Conservation (phyloP, 148 eudicot genomes). For the Amaranthus cruentus region DNA sequence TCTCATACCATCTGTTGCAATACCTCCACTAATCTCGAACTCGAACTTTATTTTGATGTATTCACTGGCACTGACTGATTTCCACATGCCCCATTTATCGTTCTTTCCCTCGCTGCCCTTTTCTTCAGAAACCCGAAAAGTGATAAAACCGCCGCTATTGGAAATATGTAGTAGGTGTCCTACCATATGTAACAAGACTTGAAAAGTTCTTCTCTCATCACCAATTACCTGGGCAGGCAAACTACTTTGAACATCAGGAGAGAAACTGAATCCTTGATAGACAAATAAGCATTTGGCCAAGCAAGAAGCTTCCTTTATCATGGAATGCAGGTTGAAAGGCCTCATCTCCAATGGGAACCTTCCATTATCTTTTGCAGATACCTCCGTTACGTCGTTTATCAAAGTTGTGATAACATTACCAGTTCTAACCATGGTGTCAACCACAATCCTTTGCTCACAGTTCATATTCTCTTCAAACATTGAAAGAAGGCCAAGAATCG, state of each 20-base stretch:
- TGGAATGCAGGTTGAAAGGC: constrained; percentile 45
- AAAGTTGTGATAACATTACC: constrained; percentile 65
- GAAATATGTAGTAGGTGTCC: constrained; percentile 61
- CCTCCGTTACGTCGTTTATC: constrained; percentile 76
- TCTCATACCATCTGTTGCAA: constrained; percentile 27
- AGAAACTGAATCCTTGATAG: constrained; percentile 41
- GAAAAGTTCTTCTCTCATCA: constrained; percentile 77
- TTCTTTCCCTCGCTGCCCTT: constrained; percentile 45
- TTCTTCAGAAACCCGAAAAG: constrained; percentile 42
- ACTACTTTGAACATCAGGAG: constrained; percentile 53
- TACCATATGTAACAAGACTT: constrained; percentile 83
- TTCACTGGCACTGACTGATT: constrained; percentile 55
- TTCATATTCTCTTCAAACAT: constrained; percentile 46
- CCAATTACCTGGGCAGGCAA: constrained; percentile 69
- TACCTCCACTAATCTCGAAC: constrained; percentile 36
- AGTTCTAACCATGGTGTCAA: constrained; percentile 68
- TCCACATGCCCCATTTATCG: constrained; percentile 61
- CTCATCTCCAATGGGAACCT: constrained; percentile 54
- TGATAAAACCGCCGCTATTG: constrained; percentile 43
- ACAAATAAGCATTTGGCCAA: constrained; percentile 70
- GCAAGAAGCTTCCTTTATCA: constrained; percentile 67
- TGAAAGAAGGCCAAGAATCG: constrained; percentile 67
- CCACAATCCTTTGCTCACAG: constrained; percentile 42
- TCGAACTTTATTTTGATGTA: constrained; percentile 57
- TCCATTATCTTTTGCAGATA: constrained; percentile 54